These are phyloP conservation scores for Rhodomyrtus tomentosa DNA, from an alignment of 345 rosid species.

Conservation along the genomic window DNA sequence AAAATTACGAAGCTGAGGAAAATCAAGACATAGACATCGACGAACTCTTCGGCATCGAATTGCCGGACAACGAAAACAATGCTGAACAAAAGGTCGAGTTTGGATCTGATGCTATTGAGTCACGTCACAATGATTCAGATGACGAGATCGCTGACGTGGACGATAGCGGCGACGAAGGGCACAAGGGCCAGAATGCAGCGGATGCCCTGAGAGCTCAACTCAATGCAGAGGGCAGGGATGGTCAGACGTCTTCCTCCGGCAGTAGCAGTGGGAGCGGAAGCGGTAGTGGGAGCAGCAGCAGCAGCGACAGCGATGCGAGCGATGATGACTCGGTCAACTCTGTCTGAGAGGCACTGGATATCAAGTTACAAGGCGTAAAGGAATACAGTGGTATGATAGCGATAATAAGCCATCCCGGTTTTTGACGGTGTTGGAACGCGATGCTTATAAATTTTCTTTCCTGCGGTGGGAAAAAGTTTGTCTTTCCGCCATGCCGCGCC, in stretches of 20 bases:
- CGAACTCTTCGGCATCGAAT: conserved; percentile 48
- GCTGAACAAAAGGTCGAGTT: conserved; percentile 15
- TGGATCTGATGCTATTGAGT: conserved; percentile 9
- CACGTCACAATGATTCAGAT: conserved; percentile 27
- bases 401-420: background rate
- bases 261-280: conserved; percentile 73
- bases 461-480: background rate
- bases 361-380: background rate
- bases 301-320: conserved; percentile 45
- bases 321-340: conserved; percentile 65
- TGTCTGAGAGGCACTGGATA: conserved; percentile 15
- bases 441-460: background rate
- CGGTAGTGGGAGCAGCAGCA: conserved; percentile 51
- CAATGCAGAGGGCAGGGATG: conserved; percentile 30
- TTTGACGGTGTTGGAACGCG: background rate
- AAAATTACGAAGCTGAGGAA: conserved; percentile 50
- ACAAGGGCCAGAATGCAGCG: conserved; percentile 73
- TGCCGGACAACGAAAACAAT: conserved; percentile 31
- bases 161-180: conserved; percentile 55
- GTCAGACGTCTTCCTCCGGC: conserved; percentile 39
- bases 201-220: conserved; percentile 89
- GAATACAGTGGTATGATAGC: background rate
- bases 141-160: conserved; percentile 96
- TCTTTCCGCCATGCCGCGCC: background rate
- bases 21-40: conserved; percentile 52